A percentile compares a stretch with the other conserved stretches of the same genome.
Evolutionary conservation across 768 basidiomycete genomes (phyloP).

Genomic region (Leccinum subtestaceum): DNA sequence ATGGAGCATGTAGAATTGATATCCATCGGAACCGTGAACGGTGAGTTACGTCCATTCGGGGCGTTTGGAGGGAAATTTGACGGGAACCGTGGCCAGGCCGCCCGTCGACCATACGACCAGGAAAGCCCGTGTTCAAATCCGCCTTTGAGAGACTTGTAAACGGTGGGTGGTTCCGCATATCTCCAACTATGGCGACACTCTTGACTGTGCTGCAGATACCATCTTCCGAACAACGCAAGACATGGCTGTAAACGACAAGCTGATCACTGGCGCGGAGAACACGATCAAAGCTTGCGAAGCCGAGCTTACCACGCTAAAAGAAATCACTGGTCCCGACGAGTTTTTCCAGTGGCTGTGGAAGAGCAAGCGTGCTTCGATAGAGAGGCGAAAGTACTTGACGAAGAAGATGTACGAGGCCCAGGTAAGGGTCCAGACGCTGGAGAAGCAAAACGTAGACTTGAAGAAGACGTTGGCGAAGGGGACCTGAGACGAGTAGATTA

Average conservation of each 20-base stretch:
- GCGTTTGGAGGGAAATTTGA: too few relatives aligned
- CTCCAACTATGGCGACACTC: background rate
- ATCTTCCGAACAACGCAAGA: slow-evolving; percentile 82
- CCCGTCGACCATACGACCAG: slow-evolving; percentile 80
- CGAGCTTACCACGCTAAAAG: slow-evolving; percentile 67
- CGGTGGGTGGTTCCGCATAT: slow-evolving; percentile 42
- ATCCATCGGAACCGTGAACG: slow-evolving; percentile 71
- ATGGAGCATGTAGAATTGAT: slow-evolving; percentile 93
- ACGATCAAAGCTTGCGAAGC: slow-evolving; percentile 71
- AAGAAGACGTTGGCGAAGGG: slow-evolving; percentile 54
- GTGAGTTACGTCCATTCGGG: slow-evolving; percentile 34
- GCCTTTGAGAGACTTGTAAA: slow-evolving; percentile 81
- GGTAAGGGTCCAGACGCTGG: slow-evolving; percentile 65
- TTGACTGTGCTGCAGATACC: slow-evolving; percentile 46
- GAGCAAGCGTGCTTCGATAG: slow-evolving; percentile 47
- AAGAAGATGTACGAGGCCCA: slow-evolving; percentile 73
- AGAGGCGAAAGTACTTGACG: slow-evolving; percentile 64
- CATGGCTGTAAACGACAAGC: slow-evolving; percentile 72
- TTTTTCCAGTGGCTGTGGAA: slow-evolving; percentile 42
- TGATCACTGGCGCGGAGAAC: slow-evolving; percentile 55
- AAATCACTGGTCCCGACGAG: slow-evolving; percentile 53
- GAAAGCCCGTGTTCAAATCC: slow-evolving; percentile 84
- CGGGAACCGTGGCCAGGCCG: slow-evolving; percentile 52
- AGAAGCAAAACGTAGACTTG: slow-evolving; percentile 66
- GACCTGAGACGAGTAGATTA: slow-evolving; percentile 15